These are phyloP conservation scores for Huiozyma naganishii DNA, from an alignment of 805 yeast species.

Conservation along the genomic window DNA sequence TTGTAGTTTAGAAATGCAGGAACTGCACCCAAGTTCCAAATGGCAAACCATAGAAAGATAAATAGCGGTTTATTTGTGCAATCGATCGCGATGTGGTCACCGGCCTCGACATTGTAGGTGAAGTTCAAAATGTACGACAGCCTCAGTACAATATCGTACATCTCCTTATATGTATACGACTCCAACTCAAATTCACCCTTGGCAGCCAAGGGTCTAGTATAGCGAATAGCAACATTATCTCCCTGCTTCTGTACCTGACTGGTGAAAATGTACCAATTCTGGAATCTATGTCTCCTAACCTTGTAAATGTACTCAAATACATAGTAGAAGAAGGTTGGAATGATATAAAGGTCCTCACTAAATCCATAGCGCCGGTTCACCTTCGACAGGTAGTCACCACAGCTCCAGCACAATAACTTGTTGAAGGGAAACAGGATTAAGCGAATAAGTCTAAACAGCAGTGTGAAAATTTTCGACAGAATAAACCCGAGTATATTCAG, in stretches of 20 bases:
- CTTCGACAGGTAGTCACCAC: conserved; percentile 9
- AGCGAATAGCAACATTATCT: conserved; percentile 49
- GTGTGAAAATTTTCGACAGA: conserved; percentile 8
- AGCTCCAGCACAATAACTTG: conserved; percentile 4
- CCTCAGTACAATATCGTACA: conserved; percentile 54
- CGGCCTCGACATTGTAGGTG: conserved; percentile 52
- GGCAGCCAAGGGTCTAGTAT: conserved; percentile 31
- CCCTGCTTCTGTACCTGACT: conserved; percentile 39
- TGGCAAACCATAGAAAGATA: conserved; percentile 68
- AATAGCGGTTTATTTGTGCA: conserved; percentile 79
- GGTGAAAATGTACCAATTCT: conserved; percentile 66
- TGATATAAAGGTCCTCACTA: conserved; percentile 43
- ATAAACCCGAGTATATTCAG: conserved; percentile 6
- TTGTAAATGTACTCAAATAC: conserved; percentile 32
- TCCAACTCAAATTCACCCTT: conserved; percentile 54
- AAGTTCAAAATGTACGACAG: conserved; percentile 53
- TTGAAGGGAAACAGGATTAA: conserved; percentile 11
- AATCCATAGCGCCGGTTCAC: conserved; percentile 28
- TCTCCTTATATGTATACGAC: conserved; percentile 53
- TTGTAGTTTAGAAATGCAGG: conserved; percentile 86
- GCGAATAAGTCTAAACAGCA: conserved; percentile 8
- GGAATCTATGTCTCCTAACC: conserved; percentile 28
- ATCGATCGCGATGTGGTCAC: conserved; percentile 63
- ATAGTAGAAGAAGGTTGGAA: conserved; percentile 33
- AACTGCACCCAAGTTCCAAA: conserved; percentile 84